Evolutionary conservation across 2,329 filamentous ascomycete species (phyloP), one percentile per base, ranked within the genome.

Genomic region (Zopfia rhizophila): DNA sequence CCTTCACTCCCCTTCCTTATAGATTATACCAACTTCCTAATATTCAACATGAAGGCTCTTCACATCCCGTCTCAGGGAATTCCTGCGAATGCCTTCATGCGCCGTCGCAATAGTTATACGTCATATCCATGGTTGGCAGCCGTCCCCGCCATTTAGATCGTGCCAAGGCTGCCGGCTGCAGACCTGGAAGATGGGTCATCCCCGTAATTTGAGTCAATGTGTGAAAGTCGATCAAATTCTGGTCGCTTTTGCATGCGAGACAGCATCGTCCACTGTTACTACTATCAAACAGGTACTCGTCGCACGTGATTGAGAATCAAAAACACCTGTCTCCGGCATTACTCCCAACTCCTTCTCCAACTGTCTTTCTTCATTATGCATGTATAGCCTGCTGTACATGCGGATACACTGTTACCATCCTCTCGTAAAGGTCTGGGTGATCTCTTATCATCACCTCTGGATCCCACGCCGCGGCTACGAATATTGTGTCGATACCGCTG

Each of bases 401-500:
- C 6, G 92, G 92, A 66, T 96, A 97, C 11, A 96, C 86, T 38
- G 80, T 75, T 1, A 96, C 79, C 84, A 97, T 88, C 51, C 84
- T 81, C 12, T 85, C 76, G 70, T 93, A 97, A 33, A 97, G 74
- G 51, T 95, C 90, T 0, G 86, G 85, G 70, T 96, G 92, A 45
- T 94, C 86, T 29, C 83, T 78, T 67, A 91, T 87, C 76, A 96
- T 76, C 7, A 93, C 88, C 63, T 88, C 81, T 7, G 82, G 82
- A 66, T 84, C 82, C 82, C 82, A 86, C 2, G 81, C 83, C 70
- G 80, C 80, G 2, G 90, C 91, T 0, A 96, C 90, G 60, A 97
- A 97, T 51, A 96, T 89, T 0, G 92, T 95, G 58, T 96, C 89
- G 53, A 96, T 84, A n/a, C 93, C 93, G 61, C 87, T 92, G 53